Evolutionary conservation across 495 filamentous ascomycete species (phyloP), one percentile per base, ranked within the genome.

Genomic region (Penicillium mononematosum): DNA sequence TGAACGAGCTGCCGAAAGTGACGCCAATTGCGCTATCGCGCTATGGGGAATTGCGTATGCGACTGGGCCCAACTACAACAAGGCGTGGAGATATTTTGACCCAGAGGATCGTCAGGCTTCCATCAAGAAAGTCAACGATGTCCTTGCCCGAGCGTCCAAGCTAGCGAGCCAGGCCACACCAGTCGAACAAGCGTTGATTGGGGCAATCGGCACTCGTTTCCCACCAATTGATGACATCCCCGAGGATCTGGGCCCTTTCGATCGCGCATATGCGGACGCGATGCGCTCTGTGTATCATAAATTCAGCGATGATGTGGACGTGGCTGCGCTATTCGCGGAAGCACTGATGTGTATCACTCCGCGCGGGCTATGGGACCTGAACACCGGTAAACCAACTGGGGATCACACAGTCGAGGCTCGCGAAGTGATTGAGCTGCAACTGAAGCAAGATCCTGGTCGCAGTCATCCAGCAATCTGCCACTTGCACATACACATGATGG

Each of bases 21-120:
- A 62, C 24, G 29, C 48, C 16, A 24, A 46, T 8, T 62, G 59
- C 20, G 53, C 12, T 0, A 47, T 47, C 14, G 53, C 53, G 4
- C 19, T 25, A 2, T 55, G 53, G 53, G 53, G 53, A 38, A 5
- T 47, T 2, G 49, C 49, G 0, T 52, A 52, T 5, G 49, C 49
- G 5, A 4, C 24, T 0, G 49, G 49, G 12, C 49, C 49, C 0
- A 52, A 52, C 4, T 52, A 52, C 49, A 52, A 52, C 14, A 52
- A 52, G 22, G 36, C 49, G 2, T 52, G 49, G 49, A 27, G 6
- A 8, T 29, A 4, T 2, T 52, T 52, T 29, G 46, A 48, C 14
- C 46, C 16, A 3, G 9, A 20, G 14, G 46, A 34, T 34, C 46
- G 16, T 2, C 27, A 5, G 16, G 1, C 17, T 24, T 25, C 36